Conservation (phyloP, 75 land plant genomes). For the Pseudotsuga menziesii region DNA sequence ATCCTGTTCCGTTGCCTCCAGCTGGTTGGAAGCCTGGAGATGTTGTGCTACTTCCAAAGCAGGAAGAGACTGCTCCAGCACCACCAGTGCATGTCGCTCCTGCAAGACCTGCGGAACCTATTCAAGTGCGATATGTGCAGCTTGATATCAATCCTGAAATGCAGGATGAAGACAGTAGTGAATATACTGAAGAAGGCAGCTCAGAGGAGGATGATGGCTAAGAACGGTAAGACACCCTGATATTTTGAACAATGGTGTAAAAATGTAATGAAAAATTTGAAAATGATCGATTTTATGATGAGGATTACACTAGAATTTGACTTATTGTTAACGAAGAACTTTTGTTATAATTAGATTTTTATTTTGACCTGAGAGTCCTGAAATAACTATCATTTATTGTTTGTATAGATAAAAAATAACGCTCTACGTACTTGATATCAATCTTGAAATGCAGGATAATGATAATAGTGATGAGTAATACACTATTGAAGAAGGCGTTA, state of each 20-base stretch:
- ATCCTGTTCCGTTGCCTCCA: slow-evolving; percentile 67
- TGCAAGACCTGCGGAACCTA: slow-evolving; percentile 30
- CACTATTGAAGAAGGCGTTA: slow-evolving; percentile 42
- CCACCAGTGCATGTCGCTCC: slow-evolving; percentile 13
- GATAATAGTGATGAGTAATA: slow-evolving; percentile 63
- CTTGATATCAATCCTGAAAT: slow-evolving; percentile 80
- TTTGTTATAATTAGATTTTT: too few relatives aligned
- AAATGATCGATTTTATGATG: too few relatives aligned
- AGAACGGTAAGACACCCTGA: not conserved
- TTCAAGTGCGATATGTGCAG: slow-evolving; percentile 68
- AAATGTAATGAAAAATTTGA: too few relatives aligned
- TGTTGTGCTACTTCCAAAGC: slow-evolving; percentile 22
- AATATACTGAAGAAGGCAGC: slow-evolving; percentile 58
- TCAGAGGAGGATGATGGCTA: slow-evolving; percentile 71
- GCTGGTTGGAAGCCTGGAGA: slow-evolving; percentile 28
- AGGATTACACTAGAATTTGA: too few relatives aligned
- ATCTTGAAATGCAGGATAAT: slow-evolving; percentile 64
- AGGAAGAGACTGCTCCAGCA: not conserved
- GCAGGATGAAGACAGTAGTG: slow-evolving; percentile 77
- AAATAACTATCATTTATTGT: too few relatives aligned
- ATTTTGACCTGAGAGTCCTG: too few relatives aligned
- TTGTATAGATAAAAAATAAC: too few relatives aligned
- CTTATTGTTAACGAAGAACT: too few relatives aligned
- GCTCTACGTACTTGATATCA: not conserved
- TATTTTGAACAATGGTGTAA: too few relatives aligned